Percentiles rank a stretch among this genome's conserved stretches.
Conservation (phyloP, 306 rosid species). For the Ceratonia siliqua region DNA sequence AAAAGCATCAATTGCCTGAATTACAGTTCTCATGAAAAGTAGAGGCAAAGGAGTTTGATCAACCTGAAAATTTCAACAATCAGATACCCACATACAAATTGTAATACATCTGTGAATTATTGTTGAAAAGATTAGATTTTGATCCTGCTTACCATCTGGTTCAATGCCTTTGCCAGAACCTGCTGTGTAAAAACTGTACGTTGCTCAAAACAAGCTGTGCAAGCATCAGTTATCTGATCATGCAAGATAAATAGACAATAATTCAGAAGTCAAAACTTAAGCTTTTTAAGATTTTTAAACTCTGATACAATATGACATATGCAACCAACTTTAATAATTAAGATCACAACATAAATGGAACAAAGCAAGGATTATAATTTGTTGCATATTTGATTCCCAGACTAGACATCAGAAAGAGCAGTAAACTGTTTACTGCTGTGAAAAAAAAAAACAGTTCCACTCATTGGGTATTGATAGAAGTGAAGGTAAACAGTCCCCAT, state of each 20-base stretch:
- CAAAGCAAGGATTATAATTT: not conserved
- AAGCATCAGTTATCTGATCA: constrained; percentile 89
- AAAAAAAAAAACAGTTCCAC: not conserved
- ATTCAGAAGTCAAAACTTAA: constrained; percentile 22
- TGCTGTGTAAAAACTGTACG: constrained; percentile 97
- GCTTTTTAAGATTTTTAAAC: not conserved
- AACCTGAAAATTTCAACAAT: constrained; percentile 56
- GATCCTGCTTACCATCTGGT: constrained; percentile 81
- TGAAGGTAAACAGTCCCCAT: not conserved
- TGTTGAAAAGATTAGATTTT: not conserved
- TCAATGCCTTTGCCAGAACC: constrained; percentile 95
- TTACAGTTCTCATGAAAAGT: constrained; percentile 98
- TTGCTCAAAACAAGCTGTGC: constrained; percentile 99
- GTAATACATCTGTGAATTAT: constrained; percentile 3
- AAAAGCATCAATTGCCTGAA: constrained; percentile 98
- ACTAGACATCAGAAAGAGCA: not conserved
- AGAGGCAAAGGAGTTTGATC: constrained; percentile 95
- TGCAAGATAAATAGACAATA: constrained; percentile 32
- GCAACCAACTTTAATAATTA: constrained; percentile 14
- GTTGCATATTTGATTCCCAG: not conserved
- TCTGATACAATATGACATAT: not conserved
- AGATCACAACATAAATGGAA: constrained; percentile 1
- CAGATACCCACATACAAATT: constrained; percentile 8
- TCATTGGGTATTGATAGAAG: not conserved
- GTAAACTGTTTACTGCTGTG: not conserved